A percentile compares a stretch with the other conserved stretches of the same genome.
Conservation (phyloP, 2,329 filamentous ascomycete species). For the Akanthomyces muscarius region DNA sequence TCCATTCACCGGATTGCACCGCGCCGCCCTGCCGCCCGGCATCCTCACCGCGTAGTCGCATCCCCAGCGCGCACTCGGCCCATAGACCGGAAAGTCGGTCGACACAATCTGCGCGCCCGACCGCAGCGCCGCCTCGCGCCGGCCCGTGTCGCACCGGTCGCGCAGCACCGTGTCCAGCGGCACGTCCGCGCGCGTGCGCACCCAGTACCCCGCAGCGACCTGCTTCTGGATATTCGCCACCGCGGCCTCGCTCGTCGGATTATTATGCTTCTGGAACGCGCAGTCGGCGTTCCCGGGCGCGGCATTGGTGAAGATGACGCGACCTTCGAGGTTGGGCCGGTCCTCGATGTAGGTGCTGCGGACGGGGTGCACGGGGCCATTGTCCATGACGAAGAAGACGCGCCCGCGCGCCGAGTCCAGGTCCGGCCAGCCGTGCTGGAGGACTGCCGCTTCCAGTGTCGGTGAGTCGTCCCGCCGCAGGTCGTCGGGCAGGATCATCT, state of each 20-base stretch:
- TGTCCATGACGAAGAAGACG: constrained; percentile 50
- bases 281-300: constrained; percentile 41
- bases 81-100: constrained; percentile 45
- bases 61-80: constrained; percentile 43
- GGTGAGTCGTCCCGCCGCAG: constrained; percentile 33
- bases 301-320: constrained; percentile 46
- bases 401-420: constrained; percentile 41
- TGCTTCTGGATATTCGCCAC: constrained; percentile 39
- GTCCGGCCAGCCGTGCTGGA: constrained; percentile 46
- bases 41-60: constrained; percentile 38
- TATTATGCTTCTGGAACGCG: constrained; percentile 45
- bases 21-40: constrained; percentile 23
- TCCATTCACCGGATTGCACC: constrained; percentile 31
- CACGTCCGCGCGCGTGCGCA: constrained; percentile 45
- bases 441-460: constrained; percentile 43
- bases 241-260: constrained; percentile 33
- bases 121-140: constrained; percentile 38
- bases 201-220: constrained; percentile 44
- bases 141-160: constrained; percentile 35
- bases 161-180: constrained; percentile 40
- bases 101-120: constrained; percentile 48
- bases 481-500: constrained; percentile 46
- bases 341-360: constrained; percentile 36
- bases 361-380: constrained; percentile 37
- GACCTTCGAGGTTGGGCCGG: constrained; percentile 35